These are phyloP conservation scores for Penicillium sp. DNA, from an alignment of 2,329 filamentous ascomycete species.

Conservation along the genomic window DNA sequence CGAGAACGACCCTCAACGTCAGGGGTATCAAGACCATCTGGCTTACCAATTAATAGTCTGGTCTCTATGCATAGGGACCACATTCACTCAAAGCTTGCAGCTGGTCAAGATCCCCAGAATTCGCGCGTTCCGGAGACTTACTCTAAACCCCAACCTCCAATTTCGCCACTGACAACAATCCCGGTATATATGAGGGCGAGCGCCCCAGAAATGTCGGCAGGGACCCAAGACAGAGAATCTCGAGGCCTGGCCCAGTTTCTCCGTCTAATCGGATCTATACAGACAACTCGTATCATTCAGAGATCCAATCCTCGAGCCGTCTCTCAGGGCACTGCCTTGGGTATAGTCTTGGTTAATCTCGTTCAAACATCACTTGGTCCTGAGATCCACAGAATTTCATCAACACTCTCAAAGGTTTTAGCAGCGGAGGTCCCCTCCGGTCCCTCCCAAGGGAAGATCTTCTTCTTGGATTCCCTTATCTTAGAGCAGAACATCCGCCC, in stretches of 20 bases:
- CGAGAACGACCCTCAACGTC: neutral
- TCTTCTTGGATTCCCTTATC: slow-evolving; percentile 33
- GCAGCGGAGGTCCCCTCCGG: neutral
- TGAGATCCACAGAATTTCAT: slow-evolving; percentile 26
- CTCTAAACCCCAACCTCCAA: neutral
- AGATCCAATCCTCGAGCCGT: slow-evolving; percentile 24
- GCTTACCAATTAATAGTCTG: neutral
- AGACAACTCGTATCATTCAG: slow-evolving; percentile 7
- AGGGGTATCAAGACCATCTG: too few species aligned
- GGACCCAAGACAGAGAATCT: neutral
- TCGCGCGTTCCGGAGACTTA: neutral
- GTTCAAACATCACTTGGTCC: slow-evolving; percentile 17
- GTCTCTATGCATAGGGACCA: neutral
- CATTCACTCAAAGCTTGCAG: neutral
- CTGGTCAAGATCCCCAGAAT: neutral
- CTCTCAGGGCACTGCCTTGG: slow-evolving; percentile 18
- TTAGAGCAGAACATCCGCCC: slow-evolving; percentile 14
- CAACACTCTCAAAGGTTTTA: slow-evolving; percentile 14
- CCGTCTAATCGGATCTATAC: slow-evolving; percentile 11
- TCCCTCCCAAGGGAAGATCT: slow-evolving; percentile 28
- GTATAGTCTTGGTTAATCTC: slow-evolving; percentile 31
- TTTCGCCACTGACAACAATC: slow-evolving; percentile 28
- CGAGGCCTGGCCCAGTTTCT: slow-evolving; percentile 17
- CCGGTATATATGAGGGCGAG: slow-evolving; percentile 28
- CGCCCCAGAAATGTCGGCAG: neutral